Evolutionary conservation across 768 basidiomycete species (phyloP), one percentile per base, ranked within the genome.

Genomic region (Kondoa subrosea): DNA sequence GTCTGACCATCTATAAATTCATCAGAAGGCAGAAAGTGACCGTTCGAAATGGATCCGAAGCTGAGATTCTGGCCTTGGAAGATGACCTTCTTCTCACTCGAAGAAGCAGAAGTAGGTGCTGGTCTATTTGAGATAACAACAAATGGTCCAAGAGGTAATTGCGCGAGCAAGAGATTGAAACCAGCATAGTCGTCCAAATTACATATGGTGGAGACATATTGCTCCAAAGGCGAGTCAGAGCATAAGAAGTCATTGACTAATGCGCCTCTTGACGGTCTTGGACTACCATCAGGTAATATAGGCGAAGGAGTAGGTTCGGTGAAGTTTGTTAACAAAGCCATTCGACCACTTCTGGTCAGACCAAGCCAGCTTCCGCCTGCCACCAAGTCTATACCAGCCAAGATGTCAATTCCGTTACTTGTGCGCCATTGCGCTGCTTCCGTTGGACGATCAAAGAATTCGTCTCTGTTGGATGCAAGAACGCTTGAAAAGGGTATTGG

Each of bases 331-430:
- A 75, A 59, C 3, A 72, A 70, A 0, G 71, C 72, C n/a, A 73
- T 59, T 15, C 68, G 64, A 4, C 71, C 27, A 3, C 31, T 40
- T 30, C 17, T 12, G 4, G 32, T 33, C 69, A 78, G 69, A 0
- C 77, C 78, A 30, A 78, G 66, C 78, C 78, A 79, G 12, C 78
- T 77, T 14, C 77, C 77, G 2, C 73, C 73, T 1, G 68, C 73
- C 14, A 67, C 73, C 15, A 76, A 63, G 69, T 78, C 77, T 4
- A 72, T 27, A 0, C 77, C 77, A 29, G 69, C 72, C 16, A 77
- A 65, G 3, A 74, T 67, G 26, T 67, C 67, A 15, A 56, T 57
- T 0, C 40, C 30, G 21, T 16, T 40, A 67, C 74, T 77, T 12
- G 34, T 17, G 60, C 78, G 77, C 75, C 75, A 78, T 3, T 34